Evolutionary conservation across 305 asterid species (phyloP), one percentile per base, ranked within the genome.

Genomic region (Rubia balearica): DNA sequence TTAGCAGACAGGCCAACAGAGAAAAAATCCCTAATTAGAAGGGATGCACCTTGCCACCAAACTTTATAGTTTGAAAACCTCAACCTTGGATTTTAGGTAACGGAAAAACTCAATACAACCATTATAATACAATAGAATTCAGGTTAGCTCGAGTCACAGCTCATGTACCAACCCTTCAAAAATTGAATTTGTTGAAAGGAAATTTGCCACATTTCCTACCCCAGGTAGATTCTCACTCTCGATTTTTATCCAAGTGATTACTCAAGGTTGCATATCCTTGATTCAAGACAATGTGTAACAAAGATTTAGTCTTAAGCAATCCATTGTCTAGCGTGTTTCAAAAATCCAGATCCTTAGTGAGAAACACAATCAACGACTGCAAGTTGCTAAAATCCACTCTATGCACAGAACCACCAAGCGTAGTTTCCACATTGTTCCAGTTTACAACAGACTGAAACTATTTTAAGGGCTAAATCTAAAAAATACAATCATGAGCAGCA

Each of bases 1-100:
- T 67, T 14, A 69, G 56, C 51, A 19, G 65, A 61, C 67, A 68
- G 6, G 71, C 8, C 30, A 72, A 36, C 19, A 51, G 36, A 11
- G 6, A 30, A 14, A 53, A 68, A 51, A 7, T 56, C 33, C 48
- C 41, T 53, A n/a, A 24, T 21, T 12, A 8, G 46, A 17, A 30
- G 8, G 9, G 9, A 45, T 12, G 8, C 11, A 33, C 3, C 6
- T 67, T 46, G 16, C 40, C 12, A 68, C 22, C 27, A 24, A 27
- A 63, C 2, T 60, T 14, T 21, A 64, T 11, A 1, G 14, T 63
- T 22, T 16, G 8, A 42, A 59, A 70, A 6, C 11, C 41, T 51
- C 21, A 36, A 30, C 55, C 69, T 65, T 19, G 1, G 3, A 8
- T 65, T 3, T n/a, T 8, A 5, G 22, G 55, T 9, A 42, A 65